Base-by-base conservation (phyloP, 352 stramenopile species). In the Thalassiosira oceanica region DNA sequence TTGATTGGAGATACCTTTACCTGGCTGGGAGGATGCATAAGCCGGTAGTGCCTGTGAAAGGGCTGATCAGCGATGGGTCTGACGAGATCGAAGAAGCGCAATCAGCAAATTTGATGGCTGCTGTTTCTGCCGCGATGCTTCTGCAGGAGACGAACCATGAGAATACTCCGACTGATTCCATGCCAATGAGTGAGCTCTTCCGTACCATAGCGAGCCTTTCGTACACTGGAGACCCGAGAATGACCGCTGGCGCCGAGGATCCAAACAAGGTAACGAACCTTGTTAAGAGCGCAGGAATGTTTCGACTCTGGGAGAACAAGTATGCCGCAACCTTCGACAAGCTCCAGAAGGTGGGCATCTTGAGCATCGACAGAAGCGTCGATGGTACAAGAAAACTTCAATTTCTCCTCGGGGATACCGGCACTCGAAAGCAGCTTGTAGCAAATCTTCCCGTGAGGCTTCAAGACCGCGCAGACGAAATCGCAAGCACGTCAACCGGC, bases 11-110 rank as follows among this genome's bases (percentile, higher is more conserved):
- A 45, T 80, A 78, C 41, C 58, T 91, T 4, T 91, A 91, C 67
- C 39, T 88, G 16, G 78, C 84, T 35, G 84, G 84, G 51, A 52
- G 84, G 33, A 69, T 89, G 58, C 84, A 91, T 41, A 91, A 89
- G 73, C 84, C 84, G 11, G 87, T 66, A 29, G 48, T 86, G 26
- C 20, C 61, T 8, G 58, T 87, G 50, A 15, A 63, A 41, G 41
- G 27, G n/a, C 3, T 50, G 21, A 35, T 35, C 50, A 53, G 55
- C 20, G 13, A 54, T 24, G 66, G 39, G 10, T 21, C 13, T 42
- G 41, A 72, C 29, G 61, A 72, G 27, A 73, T 85, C 8, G 35
- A 60, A 61, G 41, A 81, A 35, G 61, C 58, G 13, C 73, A 86
- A 61, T 39, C 46, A 36, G 20, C 28, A 4, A 90, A 90, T 73